Evolutionary conservation across 2,329 filamentous ascomycete species (phyloP).

Genomic region (Hypocreales sp.): DNA sequence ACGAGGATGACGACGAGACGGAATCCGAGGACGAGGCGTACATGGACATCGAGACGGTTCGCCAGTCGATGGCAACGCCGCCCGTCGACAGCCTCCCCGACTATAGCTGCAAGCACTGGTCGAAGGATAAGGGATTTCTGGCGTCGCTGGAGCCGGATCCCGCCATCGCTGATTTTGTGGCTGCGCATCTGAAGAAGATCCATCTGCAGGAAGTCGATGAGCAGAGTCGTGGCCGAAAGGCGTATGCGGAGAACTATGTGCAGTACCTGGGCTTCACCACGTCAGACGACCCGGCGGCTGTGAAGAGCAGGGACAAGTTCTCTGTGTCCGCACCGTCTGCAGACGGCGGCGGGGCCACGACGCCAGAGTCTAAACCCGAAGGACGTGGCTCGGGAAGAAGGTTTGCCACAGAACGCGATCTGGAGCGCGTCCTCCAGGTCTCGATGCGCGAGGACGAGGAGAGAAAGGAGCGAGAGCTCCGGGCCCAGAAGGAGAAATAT

Average conservation of each 20-base stretch:
- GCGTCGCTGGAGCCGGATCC: slow-evolving; percentile 23
- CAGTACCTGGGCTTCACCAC: slow-evolving; percentile 38
- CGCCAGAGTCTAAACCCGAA: slow-evolving; percentile 42
- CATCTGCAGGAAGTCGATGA: slow-evolving; percentile 18
- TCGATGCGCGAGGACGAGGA: slow-evolving; percentile 59
- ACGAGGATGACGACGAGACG: slow-evolving; percentile 36
- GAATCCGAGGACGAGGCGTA: slow-evolving; percentile 39
- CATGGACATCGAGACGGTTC: slow-evolving; percentile 30
- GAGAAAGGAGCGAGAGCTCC: slow-evolving; percentile 48
- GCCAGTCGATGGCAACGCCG: slow-evolving; percentile 37
- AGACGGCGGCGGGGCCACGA: slow-evolving; percentile 18
- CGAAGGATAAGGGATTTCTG: slow-evolving; percentile 28
- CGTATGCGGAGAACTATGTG: slow-evolving; percentile 32
- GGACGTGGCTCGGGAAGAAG: slow-evolving; percentile 35
- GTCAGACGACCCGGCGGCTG: slow-evolving; percentile 37
- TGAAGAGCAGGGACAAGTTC: slow-evolving; percentile 40
- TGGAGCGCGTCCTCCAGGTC: slow-evolving; percentile 57
- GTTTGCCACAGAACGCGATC: slow-evolving; percentile 57
- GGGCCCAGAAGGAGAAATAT: slow-evolving; percentile 51
- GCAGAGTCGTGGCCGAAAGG: slow-evolving; percentile 22
- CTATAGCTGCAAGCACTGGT: slow-evolving; percentile 29
- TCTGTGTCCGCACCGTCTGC: slow-evolving; percentile 20
- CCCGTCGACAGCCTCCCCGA: slow-evolving; percentile 37
- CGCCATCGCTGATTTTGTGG: slow-evolving; percentile 27
- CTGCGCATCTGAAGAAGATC: slow-evolving; percentile 27